phyloP scores from a whole-genome alignment of 345 rosid species.

The Mangifera indica region DNA sequence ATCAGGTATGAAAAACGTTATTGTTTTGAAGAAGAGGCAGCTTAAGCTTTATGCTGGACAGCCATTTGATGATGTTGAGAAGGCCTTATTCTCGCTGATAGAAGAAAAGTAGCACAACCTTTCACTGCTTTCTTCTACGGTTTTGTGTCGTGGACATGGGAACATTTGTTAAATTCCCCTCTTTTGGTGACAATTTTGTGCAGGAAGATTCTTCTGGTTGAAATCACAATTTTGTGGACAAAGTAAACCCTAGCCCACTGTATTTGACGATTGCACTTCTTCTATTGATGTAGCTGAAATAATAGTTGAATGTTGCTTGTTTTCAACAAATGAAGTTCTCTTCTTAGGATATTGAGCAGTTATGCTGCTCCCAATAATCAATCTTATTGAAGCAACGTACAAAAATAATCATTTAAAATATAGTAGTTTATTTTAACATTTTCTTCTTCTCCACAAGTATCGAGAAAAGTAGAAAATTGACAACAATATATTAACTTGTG shows the following conservation, averaged over 20 bases:
- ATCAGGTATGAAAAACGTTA: conserved; percentile 42
- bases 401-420: neutral
- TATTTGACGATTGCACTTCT: too few relatives aligned
- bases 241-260: neutral
- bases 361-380: too few relatives aligned
- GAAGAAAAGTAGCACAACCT: conserved; percentile 23
- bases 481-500: neutral
- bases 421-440: neutral
- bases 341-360: too few relatives aligned
- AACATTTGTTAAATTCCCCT: too few relatives aligned
- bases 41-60: conserved; percentile 77
- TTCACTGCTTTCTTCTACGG: too few relatives aligned
- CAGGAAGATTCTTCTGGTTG: too few relatives aligned
- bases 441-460: neutral
- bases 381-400: neutral
- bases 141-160: too few relatives aligned
- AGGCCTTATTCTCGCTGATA: conserved; percentile 53
- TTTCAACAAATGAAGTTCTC: too few relatives aligned
- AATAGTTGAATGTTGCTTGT: too few relatives aligned
- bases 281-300: too few relatives aligned
- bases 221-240: neutral
- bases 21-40: conserved; percentile 72
- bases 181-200: too few relatives aligned
- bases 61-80: conserved; percentile 68
- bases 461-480: neutral